Conservation (phyloP, 2,329 filamentous ascomycete species). For the Scortechinia acanthostroma region DNA sequence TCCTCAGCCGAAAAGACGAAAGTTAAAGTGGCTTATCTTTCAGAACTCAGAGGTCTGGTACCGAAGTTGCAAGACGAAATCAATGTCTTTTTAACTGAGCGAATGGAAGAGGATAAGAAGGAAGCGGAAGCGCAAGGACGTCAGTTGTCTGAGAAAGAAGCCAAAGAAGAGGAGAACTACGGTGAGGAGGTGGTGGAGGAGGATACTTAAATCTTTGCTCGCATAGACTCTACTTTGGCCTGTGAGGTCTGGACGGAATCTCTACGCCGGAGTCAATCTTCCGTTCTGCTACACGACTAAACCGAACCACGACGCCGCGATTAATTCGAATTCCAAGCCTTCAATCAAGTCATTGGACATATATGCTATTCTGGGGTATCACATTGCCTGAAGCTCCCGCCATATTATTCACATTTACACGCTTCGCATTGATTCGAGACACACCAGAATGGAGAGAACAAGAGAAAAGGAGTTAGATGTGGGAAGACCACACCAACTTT, state of each 20-base stretch:
- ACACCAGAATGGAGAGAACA: not conserved
- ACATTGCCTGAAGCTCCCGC: slow-evolving; percentile 5
- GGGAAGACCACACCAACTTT: too few relatives aligned
- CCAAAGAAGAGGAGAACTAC: slow-evolving; percentile 37
- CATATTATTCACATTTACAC: slow-evolving; percentile 4
- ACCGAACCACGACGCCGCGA: too few relatives aligned
- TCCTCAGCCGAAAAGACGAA: too few relatives aligned
- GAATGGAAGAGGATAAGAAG: slow-evolving; percentile 38
- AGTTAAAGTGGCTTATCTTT: slow-evolving; percentile 32
- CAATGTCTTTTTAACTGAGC: slow-evolving; percentile 35
- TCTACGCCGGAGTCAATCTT: too few relatives aligned
- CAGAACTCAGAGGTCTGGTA: slow-evolving; percentile 24
- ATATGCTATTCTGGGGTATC: slow-evolving; percentile 5
- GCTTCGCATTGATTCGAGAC: slow-evolving; percentile 2
- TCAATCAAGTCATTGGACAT: slow-evolving; percentile 9
- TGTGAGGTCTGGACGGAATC: too few relatives aligned
- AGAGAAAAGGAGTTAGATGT: not conserved
- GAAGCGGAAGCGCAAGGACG: slow-evolving; percentile 24
- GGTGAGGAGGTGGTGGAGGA: slow-evolving; percentile 33
- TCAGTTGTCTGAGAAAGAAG: slow-evolving; percentile 23
- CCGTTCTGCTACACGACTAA: too few relatives aligned
- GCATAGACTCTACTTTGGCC: too few relatives aligned
- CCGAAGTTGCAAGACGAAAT: slow-evolving; percentile 30
- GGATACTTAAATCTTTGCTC: slow-evolving; percentile 10
- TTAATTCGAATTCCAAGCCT: slow-evolving; percentile 23